Evolutionary conservation across 768 basidiomycete species (phyloP).

Genomic region (Clitopilus hobsonii): DNA sequence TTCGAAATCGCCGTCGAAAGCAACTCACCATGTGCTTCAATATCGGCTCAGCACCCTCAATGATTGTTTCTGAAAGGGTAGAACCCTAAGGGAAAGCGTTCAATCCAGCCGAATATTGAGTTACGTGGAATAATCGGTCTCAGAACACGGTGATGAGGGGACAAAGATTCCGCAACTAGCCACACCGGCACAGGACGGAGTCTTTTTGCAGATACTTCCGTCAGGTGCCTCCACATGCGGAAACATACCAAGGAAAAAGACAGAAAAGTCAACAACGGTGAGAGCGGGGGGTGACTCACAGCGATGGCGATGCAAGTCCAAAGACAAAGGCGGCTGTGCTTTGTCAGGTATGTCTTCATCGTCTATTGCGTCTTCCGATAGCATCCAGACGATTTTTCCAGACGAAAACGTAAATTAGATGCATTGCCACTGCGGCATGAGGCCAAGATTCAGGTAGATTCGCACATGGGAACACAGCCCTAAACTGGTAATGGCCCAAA

Average conservation of each 20-base stretch:
- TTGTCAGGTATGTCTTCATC: background rate
- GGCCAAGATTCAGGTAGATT: background rate
- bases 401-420: background rate
- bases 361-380: background rate
- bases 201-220: background rate
- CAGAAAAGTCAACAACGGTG: background rate
- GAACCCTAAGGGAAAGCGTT: background rate
- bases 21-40: conserved; percentile 6
- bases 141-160: background rate
- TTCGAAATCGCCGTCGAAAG: conserved; percentile 7
- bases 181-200: background rate
- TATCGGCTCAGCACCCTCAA: background rate
- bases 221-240: background rate
- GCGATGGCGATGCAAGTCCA: background rate
- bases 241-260: background rate
- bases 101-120: background rate
- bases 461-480: background rate
- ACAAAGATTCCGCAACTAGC: background rate
- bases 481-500: background rate
- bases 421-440: background rate
- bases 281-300: background rate
- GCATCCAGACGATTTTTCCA: background rate
- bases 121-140: background rate
- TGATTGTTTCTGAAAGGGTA: background rate
- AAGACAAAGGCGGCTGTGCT: background rate